Evolutionary conservation across 2,329 filamentous ascomycete species (phyloP).

Genomic region (Fusarium pseudonygamai): DNA sequence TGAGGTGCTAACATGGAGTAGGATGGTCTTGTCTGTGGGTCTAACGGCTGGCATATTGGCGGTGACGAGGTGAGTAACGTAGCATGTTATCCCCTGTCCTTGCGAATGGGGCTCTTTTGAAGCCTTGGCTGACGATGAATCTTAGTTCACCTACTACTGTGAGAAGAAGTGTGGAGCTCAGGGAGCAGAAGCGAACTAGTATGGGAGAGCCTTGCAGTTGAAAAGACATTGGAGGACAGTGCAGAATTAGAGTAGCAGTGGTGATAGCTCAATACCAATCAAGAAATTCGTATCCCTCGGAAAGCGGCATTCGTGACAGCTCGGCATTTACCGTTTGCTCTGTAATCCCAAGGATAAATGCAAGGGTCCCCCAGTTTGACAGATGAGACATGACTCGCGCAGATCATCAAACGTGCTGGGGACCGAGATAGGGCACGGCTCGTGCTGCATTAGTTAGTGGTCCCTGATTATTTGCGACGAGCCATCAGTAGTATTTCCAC

Average conservation of each 20-base stretch:
- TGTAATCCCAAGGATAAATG: fast-evolving
- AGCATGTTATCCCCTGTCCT: too few relatives aligned
- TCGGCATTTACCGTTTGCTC: background rate
- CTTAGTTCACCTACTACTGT: slow-evolving; percentile 16
- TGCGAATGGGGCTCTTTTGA: too few relatives aligned
- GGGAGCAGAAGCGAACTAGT: slow-evolving; percentile 10
- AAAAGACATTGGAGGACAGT: background rate
- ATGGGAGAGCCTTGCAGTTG: background rate
- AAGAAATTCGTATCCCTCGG: background rate
- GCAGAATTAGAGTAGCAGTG: fast-evolving
- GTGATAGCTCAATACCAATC: background rate
- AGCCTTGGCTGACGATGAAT: too few relatives aligned
- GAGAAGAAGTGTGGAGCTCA: slow-evolving; percentile 8
- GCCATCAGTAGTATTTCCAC: background rate
- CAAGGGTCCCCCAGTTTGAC: background rate
- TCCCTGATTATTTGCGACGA: background rate
- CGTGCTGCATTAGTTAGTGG: background rate
- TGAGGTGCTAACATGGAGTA: background rate
- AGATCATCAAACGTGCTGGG: background rate
- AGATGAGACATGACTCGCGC: background rate
- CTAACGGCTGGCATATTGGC: slow-evolving; percentile 28
- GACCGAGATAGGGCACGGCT: background rate
- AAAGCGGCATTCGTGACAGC: background rate
- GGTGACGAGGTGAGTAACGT: slow-evolving; percentile 27
- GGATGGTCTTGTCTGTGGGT: slow-evolving; percentile 25